These are phyloP conservation scores for Mycena sanguinolenta DNA, from an alignment of 768 basidiomycete genomes.

Conservation along the genomic window DNA sequence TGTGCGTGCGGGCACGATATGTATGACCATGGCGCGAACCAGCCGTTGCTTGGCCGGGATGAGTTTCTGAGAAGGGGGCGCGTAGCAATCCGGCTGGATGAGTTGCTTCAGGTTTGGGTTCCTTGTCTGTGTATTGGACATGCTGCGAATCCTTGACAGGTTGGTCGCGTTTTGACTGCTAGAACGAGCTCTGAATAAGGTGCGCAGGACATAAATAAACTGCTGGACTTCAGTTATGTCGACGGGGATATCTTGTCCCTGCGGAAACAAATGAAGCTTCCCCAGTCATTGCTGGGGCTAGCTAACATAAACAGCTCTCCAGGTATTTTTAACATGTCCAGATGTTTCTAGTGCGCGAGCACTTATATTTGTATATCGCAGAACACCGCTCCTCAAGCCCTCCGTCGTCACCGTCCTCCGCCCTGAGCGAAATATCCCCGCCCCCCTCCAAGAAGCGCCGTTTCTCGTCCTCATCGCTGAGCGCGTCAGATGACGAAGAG, in stretches of 20 bases:
- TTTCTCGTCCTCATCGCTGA: slow-evolving; percentile 61
- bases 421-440: slow-evolving; percentile 61
- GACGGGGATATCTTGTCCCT: slow-evolving; percentile 79
- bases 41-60: slow-evolving; percentile 63
- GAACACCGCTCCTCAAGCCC: slow-evolving; percentile 49
- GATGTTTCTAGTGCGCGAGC: slow-evolving; percentile 10
- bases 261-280: slow-evolving; percentile 76
- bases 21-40: slow-evolving; percentile 76
- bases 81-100: slow-evolving; percentile 85
- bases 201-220: slow-evolving; percentile 75
- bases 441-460: slow-evolving; percentile 66
- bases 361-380: slow-evolving; percentile 33
- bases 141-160: slow-evolving; percentile 15
- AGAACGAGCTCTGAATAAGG: neutral
- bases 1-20: slow-evolving; percentile 82
- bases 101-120: slow-evolving; percentile 78
- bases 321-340: slow-evolving; percentile 54
- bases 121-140: slow-evolving; percentile 10
- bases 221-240: slow-evolving; percentile 84
- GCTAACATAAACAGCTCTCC: slow-evolving; percentile 62
- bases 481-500: slow-evolving; percentile 69
- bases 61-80: slow-evolving; percentile 82
- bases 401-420: slow-evolving; percentile 65
- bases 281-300: slow-evolving; percentile 64
- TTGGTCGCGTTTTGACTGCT: neutral